Percentiles rank a stretch among this genome's conserved stretches.
These are phyloP conservation scores for Carpinus viminea DNA, from an alignment of 306 rosid genomes.

Conservation along the genomic window DNA sequence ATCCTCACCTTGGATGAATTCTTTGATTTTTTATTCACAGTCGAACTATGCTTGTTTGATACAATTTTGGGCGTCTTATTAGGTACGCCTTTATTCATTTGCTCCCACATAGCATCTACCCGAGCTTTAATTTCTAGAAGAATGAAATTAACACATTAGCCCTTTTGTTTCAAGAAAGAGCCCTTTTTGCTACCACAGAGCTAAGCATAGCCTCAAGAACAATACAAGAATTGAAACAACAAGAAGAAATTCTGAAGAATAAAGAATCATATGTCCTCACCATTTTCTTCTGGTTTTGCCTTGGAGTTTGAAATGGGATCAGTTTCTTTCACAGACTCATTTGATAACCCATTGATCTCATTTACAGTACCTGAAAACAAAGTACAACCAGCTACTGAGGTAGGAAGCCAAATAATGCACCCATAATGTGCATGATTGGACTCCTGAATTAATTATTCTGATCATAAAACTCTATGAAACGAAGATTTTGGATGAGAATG, in stretches of 20 bases:
- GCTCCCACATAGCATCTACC: constrained; percentile 89
- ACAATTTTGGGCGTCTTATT: constrained; percentile 46
- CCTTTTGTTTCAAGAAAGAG: constrained; percentile 19
- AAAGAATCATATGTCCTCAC: constrained; percentile 38
- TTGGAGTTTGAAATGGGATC: constrained; percentile 41
- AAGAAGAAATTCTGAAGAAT: constrained; percentile 19
- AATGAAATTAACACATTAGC: constrained; percentile 22
- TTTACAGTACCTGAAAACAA: constrained; percentile 50
- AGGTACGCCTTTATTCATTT: constrained; percentile 88
- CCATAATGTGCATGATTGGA: background rate
- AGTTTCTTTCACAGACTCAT: constrained; percentile 45
- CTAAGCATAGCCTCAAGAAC: background rate
- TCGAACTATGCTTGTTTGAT: constrained; percentile 47
- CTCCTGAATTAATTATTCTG: background rate
- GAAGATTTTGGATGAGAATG: constrained; percentile 1
- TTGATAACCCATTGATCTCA: constrained; percentile 36
- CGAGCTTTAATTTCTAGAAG: constrained; percentile 66
- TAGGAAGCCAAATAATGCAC: background rate
- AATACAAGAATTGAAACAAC: background rate
- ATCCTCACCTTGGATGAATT: constrained; percentile 70
- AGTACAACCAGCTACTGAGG: constrained; percentile 5
- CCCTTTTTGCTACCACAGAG: constrained; percentile 9
- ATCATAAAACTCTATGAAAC: background rate
- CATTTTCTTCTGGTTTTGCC: constrained; percentile 43
- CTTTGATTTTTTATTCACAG: constrained; percentile 47